Base-by-base conservation (phyloP, 192 early-diverging fungal species). In the Radiomyces spectabilis region DNA sequence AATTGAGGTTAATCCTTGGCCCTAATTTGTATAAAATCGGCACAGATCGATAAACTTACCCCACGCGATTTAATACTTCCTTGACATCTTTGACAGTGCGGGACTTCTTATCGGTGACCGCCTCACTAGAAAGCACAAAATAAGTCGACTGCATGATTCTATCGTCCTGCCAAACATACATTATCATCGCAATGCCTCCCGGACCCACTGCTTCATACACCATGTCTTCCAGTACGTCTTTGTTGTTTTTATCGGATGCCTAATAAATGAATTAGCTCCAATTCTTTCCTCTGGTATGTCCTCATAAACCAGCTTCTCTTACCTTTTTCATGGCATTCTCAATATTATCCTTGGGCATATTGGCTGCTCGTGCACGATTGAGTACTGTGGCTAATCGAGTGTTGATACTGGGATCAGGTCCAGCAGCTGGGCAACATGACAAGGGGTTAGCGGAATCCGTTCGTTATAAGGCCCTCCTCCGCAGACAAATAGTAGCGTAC, bases 301-400 rank as follows among this genome's bases (percentile, higher is more conserved):
- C n/a, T n/a, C n/a, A n/a, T n/a, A n/a, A n/a, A n/a, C n/a, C n/a
- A n/a, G n/a, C 24, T 0, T 41, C 24, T 25, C 39, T 30, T 31
- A 75, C 84, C 60, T 78, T 82, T 51, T 81, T 86, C 13, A 92
- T 65, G 9, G 89, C 83, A 29, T 62, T 73, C 46, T 89, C 85
- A 25, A 89, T 59, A 51, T 66, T 89, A 45, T 79, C 77, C 53
- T 84, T 89, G 5, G 89, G 82, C 80, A 92, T 72, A 49, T 80
- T 82, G 6, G 59, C 61, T 30, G 65, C 56, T 32, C 69, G 70
- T 8, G 85, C 85, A 33, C 75, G 63, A 35, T 72, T 68, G 4
- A 91, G 51, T 12, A 82, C 71, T 4, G 83, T 60, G 1, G 68
- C 60, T 8, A 90, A 63, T n/a, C 76, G 69, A 2, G 68, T 57